Percentiles rank a stretch among this genome's conserved stretches.
These are phyloP conservation scores for Suhomyces canberraensis DNA, from an alignment of 805 yeast species.

Conservation along the genomic window DNA sequence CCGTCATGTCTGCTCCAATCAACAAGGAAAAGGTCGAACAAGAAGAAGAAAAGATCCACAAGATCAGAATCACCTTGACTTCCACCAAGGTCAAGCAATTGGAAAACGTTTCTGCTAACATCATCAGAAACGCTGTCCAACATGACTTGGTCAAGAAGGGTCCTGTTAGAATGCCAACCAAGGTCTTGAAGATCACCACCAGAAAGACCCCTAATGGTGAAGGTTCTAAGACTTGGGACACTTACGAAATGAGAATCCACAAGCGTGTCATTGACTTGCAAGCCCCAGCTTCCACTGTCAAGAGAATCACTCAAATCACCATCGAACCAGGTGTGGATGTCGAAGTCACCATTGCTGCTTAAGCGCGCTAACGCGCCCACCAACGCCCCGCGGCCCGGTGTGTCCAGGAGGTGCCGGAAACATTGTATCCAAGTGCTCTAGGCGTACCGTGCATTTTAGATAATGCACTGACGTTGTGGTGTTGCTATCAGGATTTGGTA, in stretches of 20 bases:
- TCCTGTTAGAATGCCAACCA: slow-evolving; percentile 99
- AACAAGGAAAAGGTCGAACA: slow-evolving; percentile 79
- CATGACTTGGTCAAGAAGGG: slow-evolving; percentile 90
- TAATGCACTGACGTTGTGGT: slow-evolving; percentile 54
- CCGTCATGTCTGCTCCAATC: slow-evolving; percentile 67
- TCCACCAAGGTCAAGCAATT: slow-evolving; percentile 98
- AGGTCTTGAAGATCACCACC: slow-evolving; percentile 96
- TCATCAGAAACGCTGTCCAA: slow-evolving; percentile 82
- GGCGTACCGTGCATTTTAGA: slow-evolving; percentile 55
- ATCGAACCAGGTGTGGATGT: slow-evolving; percentile 99
- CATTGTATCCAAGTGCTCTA: slow-evolving; percentile 48
- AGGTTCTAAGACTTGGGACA: slow-evolving; percentile 99
- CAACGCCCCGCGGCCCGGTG: slow-evolving; percentile 1
- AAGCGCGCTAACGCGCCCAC: slow-evolving; percentile 26
- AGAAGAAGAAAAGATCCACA: slow-evolving; percentile 82
- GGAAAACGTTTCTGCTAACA: slow-evolving; percentile 92
- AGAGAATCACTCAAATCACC: slow-evolving; percentile 96
- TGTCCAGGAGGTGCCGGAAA: slow-evolving; percentile 10
- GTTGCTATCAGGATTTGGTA: slow-evolving; percentile 57
- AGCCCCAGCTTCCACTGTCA: slow-evolving; percentile 91
- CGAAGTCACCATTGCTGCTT: slow-evolving; percentile 86
- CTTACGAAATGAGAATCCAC: slow-evolving; percentile 99
- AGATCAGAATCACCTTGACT: slow-evolving; percentile 98
- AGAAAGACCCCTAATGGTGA: slow-evolving; percentile 99
- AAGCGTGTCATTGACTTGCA: slow-evolving; percentile 98